These are phyloP conservation scores for Venturia oleaginea DNA, from an alignment of 2,329 filamentous ascomycete species.

Conservation along the genomic window DNA sequence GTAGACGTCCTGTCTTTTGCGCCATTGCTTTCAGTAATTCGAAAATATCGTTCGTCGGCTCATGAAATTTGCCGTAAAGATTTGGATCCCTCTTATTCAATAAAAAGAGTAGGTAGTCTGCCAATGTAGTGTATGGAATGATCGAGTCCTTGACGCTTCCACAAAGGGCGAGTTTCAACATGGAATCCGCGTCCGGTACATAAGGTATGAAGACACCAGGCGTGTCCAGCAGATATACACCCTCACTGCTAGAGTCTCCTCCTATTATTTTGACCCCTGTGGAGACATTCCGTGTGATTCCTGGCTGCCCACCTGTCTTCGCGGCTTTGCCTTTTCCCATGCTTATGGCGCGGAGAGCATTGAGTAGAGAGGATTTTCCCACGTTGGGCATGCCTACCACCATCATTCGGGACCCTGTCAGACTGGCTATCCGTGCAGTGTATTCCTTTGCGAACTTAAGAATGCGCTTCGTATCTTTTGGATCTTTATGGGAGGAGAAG, in stretches of 20 bases:
- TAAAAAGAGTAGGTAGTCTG: slow-evolving; percentile 82
- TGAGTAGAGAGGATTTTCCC: slow-evolving; percentile 91
- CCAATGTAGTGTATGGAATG: slow-evolving; percentile 66
- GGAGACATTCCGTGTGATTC: slow-evolving; percentile 77
- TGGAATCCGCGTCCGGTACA: slow-evolving; percentile 71
- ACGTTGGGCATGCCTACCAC: slow-evolving; percentile 98
- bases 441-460: slow-evolving; percentile 43
- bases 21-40: slow-evolving; percentile 65
- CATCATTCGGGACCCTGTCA: slow-evolving; percentile 78
- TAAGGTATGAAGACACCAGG: slow-evolving; percentile 95
- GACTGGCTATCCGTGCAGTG: slow-evolving; percentile 41
- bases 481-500: slow-evolving; percentile 43
- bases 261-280: slow-evolving; percentile 74
- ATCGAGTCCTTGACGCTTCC: slow-evolving; percentile 86
- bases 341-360: slow-evolving; percentile 65
- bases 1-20: slow-evolving; percentile 63
- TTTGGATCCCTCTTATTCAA: slow-evolving; percentile 60
- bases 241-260: slow-evolving; percentile 40
- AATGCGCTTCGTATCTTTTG: slow-evolving; percentile 37
- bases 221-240: slow-evolving; percentile 81
- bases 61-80: slow-evolving; percentile 54
- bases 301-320: slow-evolving; percentile 75
- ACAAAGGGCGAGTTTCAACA: slow-evolving; percentile 90
- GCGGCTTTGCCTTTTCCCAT: slow-evolving; percentile 63
- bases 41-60: slow-evolving; percentile 76